These are phyloP conservation scores for Ceratopteris richardii DNA, from an alignment of 75 land plant species.

Conservation along the genomic window DNA sequence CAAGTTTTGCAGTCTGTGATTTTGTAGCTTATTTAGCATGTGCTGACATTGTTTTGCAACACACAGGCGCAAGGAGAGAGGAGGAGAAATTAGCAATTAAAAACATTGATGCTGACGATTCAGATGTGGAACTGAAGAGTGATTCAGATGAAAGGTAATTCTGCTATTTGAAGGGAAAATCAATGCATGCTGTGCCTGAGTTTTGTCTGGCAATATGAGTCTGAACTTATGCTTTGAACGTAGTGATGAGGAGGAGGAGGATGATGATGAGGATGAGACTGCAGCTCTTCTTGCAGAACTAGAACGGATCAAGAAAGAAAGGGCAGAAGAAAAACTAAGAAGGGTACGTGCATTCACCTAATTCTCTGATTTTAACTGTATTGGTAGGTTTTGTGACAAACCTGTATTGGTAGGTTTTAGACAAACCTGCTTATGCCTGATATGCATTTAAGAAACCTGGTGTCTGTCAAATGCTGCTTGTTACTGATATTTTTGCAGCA, in stretches of 20 bases:
- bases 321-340: constrained; percentile 76
- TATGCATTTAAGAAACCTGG: too few relatives aligned
- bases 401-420: too few relatives aligned
- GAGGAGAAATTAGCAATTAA: constrained; percentile 66
- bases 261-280: constrained; percentile 88
- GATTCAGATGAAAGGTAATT: constrained; percentile 72
- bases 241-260: constrained; percentile 30
- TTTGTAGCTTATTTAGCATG: neutral
- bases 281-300: constrained; percentile 87
- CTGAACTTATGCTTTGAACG: too few relatives aligned
- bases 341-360: constrained; percentile 30
- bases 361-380: neutral
- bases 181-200: too few relatives aligned
- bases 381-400: too few relatives aligned
- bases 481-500: too few relatives aligned
- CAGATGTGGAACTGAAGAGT: constrained; percentile 77
- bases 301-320: constrained; percentile 79
- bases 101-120: constrained; percentile 90
- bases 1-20: neutral
- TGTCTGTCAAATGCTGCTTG: too few relatives aligned
- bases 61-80: constrained; percentile 61
- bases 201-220: too few relatives aligned
- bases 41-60: neutral
- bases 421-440: too few relatives aligned
- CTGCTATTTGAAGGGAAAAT: too few relatives aligned